Evolutionary conservation across 257 asterid genomes (phyloP).

Genomic region (Verbascum thapsus): DNA sequence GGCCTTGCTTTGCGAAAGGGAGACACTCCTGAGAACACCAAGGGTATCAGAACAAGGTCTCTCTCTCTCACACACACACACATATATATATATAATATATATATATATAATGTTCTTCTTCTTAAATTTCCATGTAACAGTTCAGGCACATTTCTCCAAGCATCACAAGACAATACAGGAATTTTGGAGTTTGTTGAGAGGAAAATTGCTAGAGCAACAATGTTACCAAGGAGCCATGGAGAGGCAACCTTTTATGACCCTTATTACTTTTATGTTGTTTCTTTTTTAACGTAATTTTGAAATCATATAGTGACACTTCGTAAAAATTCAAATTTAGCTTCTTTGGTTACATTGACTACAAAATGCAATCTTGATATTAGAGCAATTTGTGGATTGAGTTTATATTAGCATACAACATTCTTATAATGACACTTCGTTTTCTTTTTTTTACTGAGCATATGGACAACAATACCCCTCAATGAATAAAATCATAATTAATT

Average conservation of each 20-base stretch:
- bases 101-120: slow-evolving; percentile 14
- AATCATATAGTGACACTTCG: neutral
- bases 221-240: slow-evolving; percentile 72
- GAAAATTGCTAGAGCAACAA: slow-evolving; percentile 75
- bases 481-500: neutral
- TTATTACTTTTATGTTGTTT: neutral
- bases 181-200: slow-evolving; percentile 56
- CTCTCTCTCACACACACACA: neutral
- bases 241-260: slow-evolving; percentile 54
- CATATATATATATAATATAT: too few relatives aligned
- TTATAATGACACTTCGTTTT: too few relatives aligned
- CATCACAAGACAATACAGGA: slow-evolving; percentile 72
- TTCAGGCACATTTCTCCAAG: slow-evolving; percentile 73
- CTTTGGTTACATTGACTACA: neutral
- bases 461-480: too few relatives aligned
- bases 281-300: neutral
- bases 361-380: slow-evolving; percentile 15
- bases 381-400: neutral
- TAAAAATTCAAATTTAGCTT: neutral
- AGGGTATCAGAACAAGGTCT: slow-evolving; percentile 89
- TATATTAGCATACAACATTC: too few relatives aligned
- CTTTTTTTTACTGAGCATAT: too few relatives aligned
- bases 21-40: slow-evolving; percentile 72
- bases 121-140: slow-evolving; percentile 36
- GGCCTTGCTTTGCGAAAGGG: slow-evolving; percentile 74